These are phyloP conservation scores for Verticillium zaregamsianum DNA, from an alignment of 2,329 filamentous ascomycete species.

Conservation along the genomic window DNA sequence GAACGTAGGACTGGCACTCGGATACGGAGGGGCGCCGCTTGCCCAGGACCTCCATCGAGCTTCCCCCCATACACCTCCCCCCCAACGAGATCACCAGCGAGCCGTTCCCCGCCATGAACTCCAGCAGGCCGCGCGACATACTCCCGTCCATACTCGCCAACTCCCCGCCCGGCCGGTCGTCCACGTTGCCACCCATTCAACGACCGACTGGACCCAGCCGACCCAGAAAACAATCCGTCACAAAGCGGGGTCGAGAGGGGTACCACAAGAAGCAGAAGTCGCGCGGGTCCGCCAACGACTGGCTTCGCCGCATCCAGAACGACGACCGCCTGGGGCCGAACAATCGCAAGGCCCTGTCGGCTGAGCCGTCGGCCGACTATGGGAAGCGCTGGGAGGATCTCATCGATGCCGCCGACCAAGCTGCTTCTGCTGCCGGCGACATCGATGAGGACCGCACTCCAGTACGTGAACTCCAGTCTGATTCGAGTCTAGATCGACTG, in stretches of 20 bases:
- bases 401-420: constrained; percentile 73
- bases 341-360: constrained; percentile 79
- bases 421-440: constrained; percentile 84
- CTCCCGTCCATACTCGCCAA: constrained; percentile 77
- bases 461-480: constrained; percentile 39
- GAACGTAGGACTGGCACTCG: constrained; percentile 62
- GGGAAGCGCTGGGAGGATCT: constrained; percentile 95
- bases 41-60: constrained; percentile 64
- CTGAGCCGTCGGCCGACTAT: constrained; percentile 76
- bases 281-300: constrained; percentile 62
- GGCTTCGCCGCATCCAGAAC: constrained; percentile 55
- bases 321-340: constrained; percentile 62
- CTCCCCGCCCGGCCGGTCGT: constrained; percentile 82
- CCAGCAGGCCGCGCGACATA: constrained; percentile 63
- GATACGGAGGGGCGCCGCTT: constrained; percentile 64
- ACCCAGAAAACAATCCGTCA: constrained; percentile 81
- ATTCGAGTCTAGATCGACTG: constrained; percentile 29
- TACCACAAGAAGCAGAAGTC: constrained; percentile 82
- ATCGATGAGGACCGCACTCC: constrained; percentile 88
- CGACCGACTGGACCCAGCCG: constrained; percentile 60
- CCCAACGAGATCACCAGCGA: constrained; percentile 67
- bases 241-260: constrained; percentile 68
- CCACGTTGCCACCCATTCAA: constrained; percentile 81
- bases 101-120: constrained; percentile 60
- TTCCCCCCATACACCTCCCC: constrained; percentile 62